Evolutionary conservation across 208 protist species (phyloP), one percentile per base, ranked within the genome.

Genomic region (Crithidia thermophila): DNA sequence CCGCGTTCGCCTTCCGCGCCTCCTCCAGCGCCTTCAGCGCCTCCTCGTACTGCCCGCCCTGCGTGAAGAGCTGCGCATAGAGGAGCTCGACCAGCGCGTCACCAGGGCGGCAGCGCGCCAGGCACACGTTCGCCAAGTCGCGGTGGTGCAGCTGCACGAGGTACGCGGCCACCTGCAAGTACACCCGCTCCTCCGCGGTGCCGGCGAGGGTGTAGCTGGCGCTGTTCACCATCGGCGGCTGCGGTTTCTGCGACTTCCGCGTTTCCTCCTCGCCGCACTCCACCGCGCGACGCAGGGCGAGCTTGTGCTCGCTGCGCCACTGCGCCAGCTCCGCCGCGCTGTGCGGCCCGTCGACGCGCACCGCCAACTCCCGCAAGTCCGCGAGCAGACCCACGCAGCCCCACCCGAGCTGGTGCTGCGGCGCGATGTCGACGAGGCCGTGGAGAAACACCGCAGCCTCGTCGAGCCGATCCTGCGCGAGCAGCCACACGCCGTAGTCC

Each of bases 391-490:
- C 72, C 33, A 95, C 72, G 68, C 79, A 80, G 18, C 77, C 85
- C 90, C 94, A 95, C 13, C 79, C 73, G 18, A 94, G 81, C n/a
- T 56, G 50, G 37, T 77, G 55, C 30, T 67, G 30, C 37, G 82
- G 79, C 18, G 67, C 61, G 6, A 79, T 52, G 55, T 96, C 91
- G 10, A 90, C 88, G 18, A 82, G 72, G 20, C 82, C 75, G 56
- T 97, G 94, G 43, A 97, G 53, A 62, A 90, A 97, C 23, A 97
- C 90, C 8, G 85, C 88, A 7, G 94, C 89, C 73, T 97, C 94
- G 25, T 82, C 77, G 31, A 90, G 72, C 10, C 90, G 85, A 57
- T 88, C 69, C 62, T 85, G 84, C n/a, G 79, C 65, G 59, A 94
- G 77, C 27, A 97, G 82, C 59, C 89, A 85, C 60, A 91, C 51